Evolutionary conservation across 768 basidiomycete species (phyloP).

Genomic region (Lactarius hatsudake): DNA sequence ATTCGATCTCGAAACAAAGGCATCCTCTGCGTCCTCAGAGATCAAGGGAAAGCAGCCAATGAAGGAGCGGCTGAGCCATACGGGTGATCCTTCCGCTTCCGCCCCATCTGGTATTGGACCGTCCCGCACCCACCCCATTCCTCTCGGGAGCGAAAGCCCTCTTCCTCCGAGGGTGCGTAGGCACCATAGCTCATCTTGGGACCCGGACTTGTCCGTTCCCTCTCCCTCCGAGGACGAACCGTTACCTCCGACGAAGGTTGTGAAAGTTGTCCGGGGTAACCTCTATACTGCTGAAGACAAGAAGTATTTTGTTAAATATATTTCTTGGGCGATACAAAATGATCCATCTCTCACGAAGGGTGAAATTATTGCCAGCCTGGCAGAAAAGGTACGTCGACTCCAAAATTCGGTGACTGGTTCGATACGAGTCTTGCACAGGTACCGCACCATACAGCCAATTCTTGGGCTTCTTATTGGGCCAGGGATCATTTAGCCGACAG

Average conservation of each 20-base stretch:
- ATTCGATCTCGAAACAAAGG: constrained; percentile 5
- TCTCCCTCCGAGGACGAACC: constrained; percentile 68
- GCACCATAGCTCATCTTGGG: constrained; percentile 7
- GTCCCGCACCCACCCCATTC: constrained; percentile 3
- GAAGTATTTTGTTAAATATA: constrained; percentile 63
- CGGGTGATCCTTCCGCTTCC: not conserved
- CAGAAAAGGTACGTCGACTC: constrained; percentile 48
- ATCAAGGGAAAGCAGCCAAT: not conserved
- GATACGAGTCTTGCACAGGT: constrained; percentile 11
- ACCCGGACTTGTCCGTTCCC: constrained; percentile 50
- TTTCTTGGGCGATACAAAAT: constrained; percentile 56
- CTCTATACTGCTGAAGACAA: constrained; percentile 66
- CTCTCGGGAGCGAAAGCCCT: not conserved
- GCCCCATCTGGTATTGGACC: not conserved
- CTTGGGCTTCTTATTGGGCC: constrained; percentile 21
- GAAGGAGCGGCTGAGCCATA: not conserved
- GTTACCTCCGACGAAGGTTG: constrained; percentile 54
- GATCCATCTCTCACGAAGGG: constrained; percentile 52
- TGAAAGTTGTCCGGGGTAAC: constrained; percentile 47
- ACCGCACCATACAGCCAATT: constrained; percentile 23
- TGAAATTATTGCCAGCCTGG: constrained; percentile 53
- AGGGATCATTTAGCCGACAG: constrained; percentile 21
- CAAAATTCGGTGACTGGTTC: not conserved
- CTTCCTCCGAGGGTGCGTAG: not conserved
- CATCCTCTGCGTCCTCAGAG: not conserved